Conservation (phyloP, 768 basidiomycete genomes). For the Leccinellum albellum region DNA sequence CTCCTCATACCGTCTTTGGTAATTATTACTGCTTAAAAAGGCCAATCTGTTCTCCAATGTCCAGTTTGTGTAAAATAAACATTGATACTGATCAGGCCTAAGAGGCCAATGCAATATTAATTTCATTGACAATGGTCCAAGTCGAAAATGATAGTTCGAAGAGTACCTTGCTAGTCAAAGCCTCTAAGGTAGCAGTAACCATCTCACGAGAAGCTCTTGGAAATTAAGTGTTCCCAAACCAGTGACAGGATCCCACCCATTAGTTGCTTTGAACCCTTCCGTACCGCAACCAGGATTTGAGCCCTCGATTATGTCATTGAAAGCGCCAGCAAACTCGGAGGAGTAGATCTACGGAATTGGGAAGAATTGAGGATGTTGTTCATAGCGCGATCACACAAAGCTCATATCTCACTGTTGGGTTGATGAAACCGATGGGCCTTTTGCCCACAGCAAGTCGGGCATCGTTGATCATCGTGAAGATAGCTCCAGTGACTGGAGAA, state of each 20-base stretch:
- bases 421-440: slow-evolving; percentile 39
- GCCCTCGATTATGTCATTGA: slow-evolving; percentile 48
- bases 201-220: slow-evolving; percentile 35
- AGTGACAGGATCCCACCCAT: slow-evolving; percentile 44
- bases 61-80: too few species aligned
- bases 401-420: slow-evolving; percentile 34
- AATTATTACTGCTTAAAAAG: background rate
- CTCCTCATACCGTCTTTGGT: background rate
- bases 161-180: background rate
- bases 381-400: background rate
- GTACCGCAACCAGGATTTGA: slow-evolving; percentile 45
- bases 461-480: slow-evolving; percentile 40
- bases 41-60: too few species aligned
- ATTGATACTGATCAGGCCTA: background rate
- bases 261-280: slow-evolving; percentile 29
- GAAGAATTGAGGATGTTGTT: background rate
- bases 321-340: slow-evolving; percentile 35
- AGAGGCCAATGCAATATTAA: background rate
- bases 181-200: slow-evolving; percentile 29
- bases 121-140: background rate
- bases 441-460: slow-evolving; percentile 33
- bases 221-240: slow-evolving; percentile 48
- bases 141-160: background rate
- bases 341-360: slow-evolving; percentile 41
- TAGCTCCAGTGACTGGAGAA: slow-evolving; percentile 29